A percentile compares a stretch with the other conserved stretches of the same genome.
phyloP scores from a whole-genome alignment of 2,329 filamentous ascomycete genomes.

The Aspergillus neotritici region DNA sequence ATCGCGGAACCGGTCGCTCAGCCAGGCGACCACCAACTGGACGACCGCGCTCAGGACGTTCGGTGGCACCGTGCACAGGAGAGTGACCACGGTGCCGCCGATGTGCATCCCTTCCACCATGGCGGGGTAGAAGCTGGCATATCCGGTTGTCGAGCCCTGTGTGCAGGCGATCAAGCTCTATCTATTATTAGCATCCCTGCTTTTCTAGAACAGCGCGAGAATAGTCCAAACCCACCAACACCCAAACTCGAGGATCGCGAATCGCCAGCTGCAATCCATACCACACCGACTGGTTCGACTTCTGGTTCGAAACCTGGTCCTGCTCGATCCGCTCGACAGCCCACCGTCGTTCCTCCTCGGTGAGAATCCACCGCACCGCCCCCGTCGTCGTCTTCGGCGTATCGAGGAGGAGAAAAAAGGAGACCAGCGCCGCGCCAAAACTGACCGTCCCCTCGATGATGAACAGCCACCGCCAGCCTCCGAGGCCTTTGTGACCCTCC shows the following conservation, averaged over 20 bases:
- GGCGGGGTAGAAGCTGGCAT: not conserved
- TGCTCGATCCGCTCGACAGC: not conserved
- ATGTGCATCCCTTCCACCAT: constrained; percentile 1
- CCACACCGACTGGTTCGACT: not conserved
- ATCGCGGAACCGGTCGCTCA: constrained; percentile 1
- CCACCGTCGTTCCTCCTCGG: not conserved
- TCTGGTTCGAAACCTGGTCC: constrained; percentile 1
- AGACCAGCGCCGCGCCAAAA: constrained; percentile 34
- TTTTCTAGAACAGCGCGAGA: not conserved
- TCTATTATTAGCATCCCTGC: not conserved
- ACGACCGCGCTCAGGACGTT: not conserved
- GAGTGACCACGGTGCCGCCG: not conserved
- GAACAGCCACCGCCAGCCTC: constrained; percentile 50
- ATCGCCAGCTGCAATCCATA: not conserved
- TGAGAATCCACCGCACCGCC: not conserved
- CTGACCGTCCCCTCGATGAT: constrained; percentile 50
- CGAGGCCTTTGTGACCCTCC: constrained; percentile 6
- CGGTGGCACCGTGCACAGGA: not conserved
- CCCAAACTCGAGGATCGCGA: not conserved
- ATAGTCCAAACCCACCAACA: not conserved
- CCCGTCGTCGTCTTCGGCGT: not conserved
- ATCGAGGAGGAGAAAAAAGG: constrained; percentile 35
- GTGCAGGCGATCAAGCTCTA: not conserved
- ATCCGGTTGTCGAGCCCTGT: not conserved
- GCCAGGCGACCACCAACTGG: not conserved